Conservation (phyloP, 805 yeast genomes). For the Henningerozyma blattae region DNA sequence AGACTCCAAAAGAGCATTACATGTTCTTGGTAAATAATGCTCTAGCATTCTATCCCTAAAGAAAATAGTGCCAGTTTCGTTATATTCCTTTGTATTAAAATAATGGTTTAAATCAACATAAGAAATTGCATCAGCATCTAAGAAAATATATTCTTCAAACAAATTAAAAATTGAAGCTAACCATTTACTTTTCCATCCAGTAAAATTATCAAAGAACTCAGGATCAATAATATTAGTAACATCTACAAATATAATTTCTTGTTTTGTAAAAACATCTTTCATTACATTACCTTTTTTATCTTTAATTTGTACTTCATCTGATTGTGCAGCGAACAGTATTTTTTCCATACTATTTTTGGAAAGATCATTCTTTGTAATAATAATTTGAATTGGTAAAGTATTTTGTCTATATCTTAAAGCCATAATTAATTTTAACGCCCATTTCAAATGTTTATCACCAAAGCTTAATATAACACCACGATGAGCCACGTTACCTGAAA, state of each 20-base stretch:
- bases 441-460: slow-evolving; percentile 19
- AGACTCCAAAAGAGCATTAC: slow-evolving; percentile 33
- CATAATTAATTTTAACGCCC: slow-evolving; percentile 28
- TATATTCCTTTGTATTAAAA: slow-evolving; percentile 9
- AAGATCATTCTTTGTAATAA: slow-evolving; percentile 27
- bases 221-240: slow-evolving; percentile 12
- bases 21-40: slow-evolving; percentile 11
- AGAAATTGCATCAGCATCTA: slow-evolving; percentile 41
- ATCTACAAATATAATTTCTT: slow-evolving; percentile 31
- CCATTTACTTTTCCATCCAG: slow-evolving; percentile 33
- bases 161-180: slow-evolving; percentile 36
- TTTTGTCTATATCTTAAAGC: slow-evolving; percentile 27
- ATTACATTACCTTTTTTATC: slow-evolving; percentile 3
- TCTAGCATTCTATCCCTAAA: slow-evolving; percentile 1
- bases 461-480: slow-evolving; percentile 12
- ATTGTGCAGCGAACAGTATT: slow-evolving; percentile 23
- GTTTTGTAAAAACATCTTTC: slow-evolving; percentile 5
- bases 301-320: slow-evolving; percentile 20
- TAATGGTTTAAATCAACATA: slow-evolving; percentile 28
- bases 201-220: slow-evolving; percentile 17
- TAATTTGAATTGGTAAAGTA: slow-evolving; percentile 29
- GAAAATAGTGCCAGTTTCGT: slow-evolving; percentile 7
- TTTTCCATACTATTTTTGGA: slow-evolving; percentile 20
- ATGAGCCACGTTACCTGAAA: slow-evolving; percentile 4
- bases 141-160: slow-evolving; percentile 34